Evolutionary conservation across 2,329 filamentous ascomycete species (phyloP).

Genomic region (Calonectria pseudoturangicola): DNA sequence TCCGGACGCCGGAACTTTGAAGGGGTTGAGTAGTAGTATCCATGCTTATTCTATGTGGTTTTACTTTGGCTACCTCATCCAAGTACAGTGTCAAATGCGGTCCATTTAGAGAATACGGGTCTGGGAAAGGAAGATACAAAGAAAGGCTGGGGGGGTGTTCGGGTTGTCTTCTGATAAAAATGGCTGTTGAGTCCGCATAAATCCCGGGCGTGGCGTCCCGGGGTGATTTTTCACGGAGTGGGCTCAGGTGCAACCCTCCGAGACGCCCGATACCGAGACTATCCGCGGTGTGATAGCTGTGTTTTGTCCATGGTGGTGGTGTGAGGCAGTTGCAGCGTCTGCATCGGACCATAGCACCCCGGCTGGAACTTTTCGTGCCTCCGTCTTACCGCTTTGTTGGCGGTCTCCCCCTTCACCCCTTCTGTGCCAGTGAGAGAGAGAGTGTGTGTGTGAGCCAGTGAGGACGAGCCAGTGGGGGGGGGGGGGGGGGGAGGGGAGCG

Average conservation of each 20-base stretch:
- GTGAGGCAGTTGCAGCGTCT: conserved; percentile 35
- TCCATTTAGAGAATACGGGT: not conserved
- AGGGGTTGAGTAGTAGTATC: not conserved
- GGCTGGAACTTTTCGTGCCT: conserved; percentile 28
- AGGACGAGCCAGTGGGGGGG: not conserved
- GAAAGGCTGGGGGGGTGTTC: not conserved
- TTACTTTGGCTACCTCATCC: conserved; percentile 2
- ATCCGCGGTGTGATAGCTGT: conserved; percentile 19
- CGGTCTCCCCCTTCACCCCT: not conserved
- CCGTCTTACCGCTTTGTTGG: conserved; percentile 36
- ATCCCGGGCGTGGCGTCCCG: conserved; percentile 36
- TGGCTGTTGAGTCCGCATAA: conserved; percentile 18
- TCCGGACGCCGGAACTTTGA: not conserved
- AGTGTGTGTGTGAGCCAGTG: too few relatives aligned
- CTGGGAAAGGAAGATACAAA: not conserved
- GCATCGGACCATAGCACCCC: conserved; percentile 35
- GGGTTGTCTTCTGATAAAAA: conserved; percentile 7
- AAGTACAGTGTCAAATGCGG: not conserved
- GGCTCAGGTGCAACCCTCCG: conserved; percentile 30
- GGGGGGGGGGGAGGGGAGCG: too few relatives aligned
- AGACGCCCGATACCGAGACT: conserved; percentile 32
- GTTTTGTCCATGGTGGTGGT: conserved; percentile 32
- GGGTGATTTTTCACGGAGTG: conserved; percentile 8
- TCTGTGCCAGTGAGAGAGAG: not conserved
- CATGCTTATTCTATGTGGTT: not conserved